Percentiles rank a stretch among this genome's conserved stretches.
Conservation (phyloP, 768 basidiomycete species). For the Mycena chlorophos region DNA sequence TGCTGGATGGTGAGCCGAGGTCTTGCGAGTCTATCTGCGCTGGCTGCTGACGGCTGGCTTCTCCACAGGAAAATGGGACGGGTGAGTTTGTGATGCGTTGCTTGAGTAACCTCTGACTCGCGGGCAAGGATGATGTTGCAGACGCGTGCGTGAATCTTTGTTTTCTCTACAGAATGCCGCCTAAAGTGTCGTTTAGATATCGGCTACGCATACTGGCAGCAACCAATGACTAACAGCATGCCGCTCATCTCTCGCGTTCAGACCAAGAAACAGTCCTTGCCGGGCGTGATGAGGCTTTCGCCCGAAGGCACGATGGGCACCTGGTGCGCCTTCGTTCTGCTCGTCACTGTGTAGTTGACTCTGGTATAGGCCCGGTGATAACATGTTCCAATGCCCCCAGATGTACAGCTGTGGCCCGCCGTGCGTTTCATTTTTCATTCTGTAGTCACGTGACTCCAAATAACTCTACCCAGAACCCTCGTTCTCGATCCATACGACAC, state of each 20-base stretch:
- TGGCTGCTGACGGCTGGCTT: not conserved
- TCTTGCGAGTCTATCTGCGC: not conserved
- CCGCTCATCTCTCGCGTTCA: conserved; percentile 53
- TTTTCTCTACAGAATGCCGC: not conserved
- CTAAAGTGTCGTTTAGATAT: conserved; percentile 36
- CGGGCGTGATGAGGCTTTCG: conserved; percentile 64
- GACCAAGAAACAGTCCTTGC: conserved; percentile 53
- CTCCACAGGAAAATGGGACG: conserved; percentile 67
- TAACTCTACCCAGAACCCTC: conserved; percentile 51
- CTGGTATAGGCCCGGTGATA: conserved; percentile 61
- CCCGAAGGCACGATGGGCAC: conserved; percentile 62
- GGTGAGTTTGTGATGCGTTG: conserved; percentile 37
- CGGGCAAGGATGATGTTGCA: conserved; percentile 67
- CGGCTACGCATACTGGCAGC: conserved; percentile 72
- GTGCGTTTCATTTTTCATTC: not conserved
- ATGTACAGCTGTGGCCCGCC: conserved; percentile 43
- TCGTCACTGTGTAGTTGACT: not conserved
- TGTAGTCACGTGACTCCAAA: conserved; percentile 27
- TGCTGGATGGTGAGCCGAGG: conserved; percentile 49
- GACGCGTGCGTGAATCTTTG: conserved; percentile 42
- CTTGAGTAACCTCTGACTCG: not conserved
- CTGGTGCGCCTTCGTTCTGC: conserved; percentile 56
- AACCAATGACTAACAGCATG: conserved; percentile 67
- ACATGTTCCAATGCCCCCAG: conserved; percentile 53
- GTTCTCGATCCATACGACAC: conserved; percentile 59